Evolutionary conservation across 73 alveolate species (phyloP).

Genomic region (Paramecium caudatum): DNA sequence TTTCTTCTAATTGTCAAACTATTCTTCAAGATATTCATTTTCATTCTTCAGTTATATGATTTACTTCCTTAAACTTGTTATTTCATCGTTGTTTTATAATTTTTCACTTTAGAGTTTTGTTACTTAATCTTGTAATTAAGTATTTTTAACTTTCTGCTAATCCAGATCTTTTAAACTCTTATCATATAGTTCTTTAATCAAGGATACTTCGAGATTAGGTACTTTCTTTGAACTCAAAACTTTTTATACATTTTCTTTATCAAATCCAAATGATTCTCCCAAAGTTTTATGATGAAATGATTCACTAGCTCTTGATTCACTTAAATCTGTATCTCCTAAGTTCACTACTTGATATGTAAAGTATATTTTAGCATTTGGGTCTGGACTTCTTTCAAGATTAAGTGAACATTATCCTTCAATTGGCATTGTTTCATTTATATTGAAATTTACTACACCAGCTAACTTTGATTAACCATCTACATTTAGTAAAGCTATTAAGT

Average conservation of each 20-base stretch:
- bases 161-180: slow-evolving; percentile 11
- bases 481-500: slow-evolving; percentile 7
- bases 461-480: slow-evolving; percentile 54
- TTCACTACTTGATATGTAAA: neutral
- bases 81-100: neutral
- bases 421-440: neutral
- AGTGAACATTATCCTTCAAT: neutral
- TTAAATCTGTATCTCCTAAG: neutral
- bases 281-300: slow-evolving; percentile 15
- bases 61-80: neutral
- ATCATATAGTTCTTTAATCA: slow-evolving; percentile 62
- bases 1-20: neutral
- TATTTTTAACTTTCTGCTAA: neutral
- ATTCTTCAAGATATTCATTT: slow-evolving; percentile 33
- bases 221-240: neutral
- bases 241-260: slow-evolving; percentile 5
- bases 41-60: neutral
- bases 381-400: slow-evolving; percentile 53
- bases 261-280: slow-evolving; percentile 48
- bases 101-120: neutral
- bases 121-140: neutral
- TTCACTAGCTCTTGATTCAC: slow-evolving; percentile 31
- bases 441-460: slow-evolving; percentile 53
- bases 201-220: neutral
- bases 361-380: slow-evolving; percentile 47